Percentiles rank a stretch among this genome's conserved stretches.
These are phyloP conservation scores for Penicillium polonicum DNA, from an alignment of 2,329 filamentous ascomycete genomes.

Conservation along the genomic window DNA sequence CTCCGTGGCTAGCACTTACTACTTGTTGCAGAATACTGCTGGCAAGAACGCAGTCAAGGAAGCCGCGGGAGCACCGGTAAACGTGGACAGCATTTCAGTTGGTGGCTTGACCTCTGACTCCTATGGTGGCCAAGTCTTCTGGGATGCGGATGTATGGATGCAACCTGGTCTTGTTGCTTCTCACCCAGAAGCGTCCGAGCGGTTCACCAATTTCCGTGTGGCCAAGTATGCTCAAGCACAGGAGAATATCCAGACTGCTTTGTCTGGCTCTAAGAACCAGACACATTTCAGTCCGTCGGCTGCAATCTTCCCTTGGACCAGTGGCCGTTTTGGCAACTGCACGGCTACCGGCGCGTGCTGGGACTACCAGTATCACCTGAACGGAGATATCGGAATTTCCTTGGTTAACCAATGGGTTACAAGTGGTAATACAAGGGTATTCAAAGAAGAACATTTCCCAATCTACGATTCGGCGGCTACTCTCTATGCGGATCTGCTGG, in stretches of 20 bases:
- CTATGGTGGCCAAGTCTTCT: conserved; percentile 66
- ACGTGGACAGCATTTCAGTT: conserved; percentile 65
- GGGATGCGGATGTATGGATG: conserved; percentile 69
- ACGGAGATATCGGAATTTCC: conserved; percentile 65
- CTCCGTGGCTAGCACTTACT: conserved; percentile 49
- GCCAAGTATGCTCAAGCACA: conserved; percentile 60
- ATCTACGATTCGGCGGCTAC: conserved; percentile 64
- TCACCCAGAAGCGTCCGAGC: conserved; percentile 61
- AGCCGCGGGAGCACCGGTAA: conserved; percentile 53
- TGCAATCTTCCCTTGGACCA: conserved; percentile 68
- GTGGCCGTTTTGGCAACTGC: conserved; percentile 66
- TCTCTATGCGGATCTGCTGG: conserved; percentile 60
- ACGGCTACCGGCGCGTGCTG: conserved; percentile 64
- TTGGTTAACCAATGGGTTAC: conserved; percentile 61
- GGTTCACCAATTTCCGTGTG: conserved; percentile 64
- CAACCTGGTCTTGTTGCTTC: conserved; percentile 64
- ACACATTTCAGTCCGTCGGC: conserved; percentile 58
- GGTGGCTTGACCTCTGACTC: conserved; percentile 66
- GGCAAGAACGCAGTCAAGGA: conserved; percentile 54
- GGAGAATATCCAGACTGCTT: conserved; percentile 57
- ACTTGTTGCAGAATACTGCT: conserved; percentile 51
- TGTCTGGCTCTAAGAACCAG: conserved; percentile 58
- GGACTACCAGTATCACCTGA: conserved; percentile 71
- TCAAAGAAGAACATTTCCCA: conserved; percentile 58
- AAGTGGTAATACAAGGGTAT: conserved; percentile 58